Base-by-base conservation (phyloP, 2,329 filamentous ascomycete genomes). In the Alternaria postmessia region DNA sequence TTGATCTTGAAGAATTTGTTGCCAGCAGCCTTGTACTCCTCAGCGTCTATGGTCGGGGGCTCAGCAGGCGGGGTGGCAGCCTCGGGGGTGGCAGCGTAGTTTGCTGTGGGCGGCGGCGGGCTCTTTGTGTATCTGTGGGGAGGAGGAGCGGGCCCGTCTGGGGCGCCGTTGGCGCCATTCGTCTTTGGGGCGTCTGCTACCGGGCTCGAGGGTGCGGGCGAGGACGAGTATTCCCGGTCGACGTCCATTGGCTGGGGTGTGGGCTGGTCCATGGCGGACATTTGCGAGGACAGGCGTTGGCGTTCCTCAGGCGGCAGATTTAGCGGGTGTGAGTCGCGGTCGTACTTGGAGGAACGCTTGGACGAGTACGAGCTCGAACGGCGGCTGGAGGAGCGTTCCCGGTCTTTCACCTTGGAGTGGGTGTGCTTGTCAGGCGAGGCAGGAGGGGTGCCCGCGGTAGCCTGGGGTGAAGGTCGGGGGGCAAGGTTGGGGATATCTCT, bases 1-100 rank as follows among this genome's bases (percentile, higher is more conserved):
- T 91, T 92, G 65, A 94, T 92, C 83, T 97, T 98, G 87, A 97
- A 99, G 75, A 92, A 94, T 75, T 95, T 95, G 83, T 99, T 99
- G 60, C 95, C 95, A 2, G 92, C 88, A 70, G 91, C 88, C 84
- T 99, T 99, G 86, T 90, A 97, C 12, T 88, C 85, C 81, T 99
- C 95, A 26, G 94, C 93, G 75, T 97, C 92, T 54, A 94, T 91
- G 42, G 81, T 80, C n/a, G 78, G 78, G 47, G 78, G 74, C 59
- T 78, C 75, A 16, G 74, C 75, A 12, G 81, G 76, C 57, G 78
- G 78, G 4, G 81, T 78, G 22, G 75, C 71, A 20, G 71, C 73
- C 61, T 77, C 72, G 18, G 75, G 70, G 71, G 79, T 64, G 66
- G 79, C 74, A 58, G 79, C 74, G 44, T 78, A 77, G 48, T 67